Evolutionary conservation across 306 rosid genomes (phyloP).

Genomic region (Acacia acuminata): DNA sequence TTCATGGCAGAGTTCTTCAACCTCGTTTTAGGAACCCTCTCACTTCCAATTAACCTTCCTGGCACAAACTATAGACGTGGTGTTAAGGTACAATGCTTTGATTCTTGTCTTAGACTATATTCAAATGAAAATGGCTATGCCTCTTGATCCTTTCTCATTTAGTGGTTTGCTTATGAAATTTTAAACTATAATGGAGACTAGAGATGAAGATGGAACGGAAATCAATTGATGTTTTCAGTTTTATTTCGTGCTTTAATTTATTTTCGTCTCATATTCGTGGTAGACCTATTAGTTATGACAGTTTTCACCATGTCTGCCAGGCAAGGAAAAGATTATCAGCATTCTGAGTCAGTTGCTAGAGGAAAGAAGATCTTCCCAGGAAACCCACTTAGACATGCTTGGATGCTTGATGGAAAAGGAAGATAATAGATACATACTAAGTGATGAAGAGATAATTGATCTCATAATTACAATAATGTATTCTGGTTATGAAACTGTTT

Average conservation of each 20-base stretch:
- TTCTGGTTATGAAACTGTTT: slow-evolving; percentile 98
- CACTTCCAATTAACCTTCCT: slow-evolving; percentile 90
- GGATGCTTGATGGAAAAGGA: slow-evolving; percentile 61
- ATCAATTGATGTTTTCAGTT: not conserved
- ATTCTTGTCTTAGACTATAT: not conserved
- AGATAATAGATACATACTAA: slow-evolving; percentile 56
- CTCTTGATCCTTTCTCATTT: not conserved
- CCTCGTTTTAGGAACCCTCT: slow-evolving; percentile 85
- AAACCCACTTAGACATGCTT: slow-evolving; percentile 73
- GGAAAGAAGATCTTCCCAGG: slow-evolving; percentile 67
- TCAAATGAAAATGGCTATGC: not conserved
- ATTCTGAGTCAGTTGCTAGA: slow-evolving; percentile 59
- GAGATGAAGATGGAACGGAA: not conserved
- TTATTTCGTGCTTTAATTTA: not conserved
- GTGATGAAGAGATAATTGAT: slow-evolving; percentile 89
- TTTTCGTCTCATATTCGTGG: not conserved
- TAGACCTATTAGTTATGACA: not conserved
- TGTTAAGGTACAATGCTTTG: slow-evolving; percentile 55
- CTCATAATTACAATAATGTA: slow-evolving; percentile 75
- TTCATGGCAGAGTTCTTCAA: slow-evolving; percentile 82
- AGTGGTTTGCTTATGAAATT: not conserved
- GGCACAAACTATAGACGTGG: slow-evolving; percentile 82
- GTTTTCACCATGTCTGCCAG: slow-evolving; percentile 40
- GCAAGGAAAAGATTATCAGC: slow-evolving; percentile 73
- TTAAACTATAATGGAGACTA: not conserved